phyloP scores from a whole-genome alignment of 164 flowering plant genomes.

The Liquidambar formosana region DNA sequence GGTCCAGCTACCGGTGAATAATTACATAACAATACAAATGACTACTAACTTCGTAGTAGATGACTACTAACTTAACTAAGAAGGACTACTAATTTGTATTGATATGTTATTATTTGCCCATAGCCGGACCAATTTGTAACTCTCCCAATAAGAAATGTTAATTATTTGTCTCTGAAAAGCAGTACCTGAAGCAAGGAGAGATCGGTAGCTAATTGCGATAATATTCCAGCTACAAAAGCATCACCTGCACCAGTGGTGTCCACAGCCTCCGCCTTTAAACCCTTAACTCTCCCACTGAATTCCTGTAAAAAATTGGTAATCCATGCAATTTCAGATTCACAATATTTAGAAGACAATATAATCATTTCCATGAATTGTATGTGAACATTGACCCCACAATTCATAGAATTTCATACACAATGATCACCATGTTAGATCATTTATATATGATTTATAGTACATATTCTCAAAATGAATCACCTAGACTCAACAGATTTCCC shows the following conservation, averaged over 20 bases:
- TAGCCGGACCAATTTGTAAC: no score
- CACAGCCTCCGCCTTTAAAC: constrained; percentile 78
- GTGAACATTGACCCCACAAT: not conserved
- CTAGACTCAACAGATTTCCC: no score
- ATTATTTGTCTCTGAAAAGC: not conserved
- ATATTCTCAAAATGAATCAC: no score
- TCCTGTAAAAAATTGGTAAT: constrained; percentile 43
- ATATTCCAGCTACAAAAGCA: constrained; percentile 93
- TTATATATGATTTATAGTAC: not conserved
- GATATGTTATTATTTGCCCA: no score
- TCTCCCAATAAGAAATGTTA: not conserved
- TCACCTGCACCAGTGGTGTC: constrained; percentile 99
- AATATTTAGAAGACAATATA: not conserved
- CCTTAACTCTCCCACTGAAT: constrained; percentile 76
- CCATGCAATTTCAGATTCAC: not conserved
- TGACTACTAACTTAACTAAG: no score
- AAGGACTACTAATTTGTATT: no score
- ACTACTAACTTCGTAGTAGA: no score
- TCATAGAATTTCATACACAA: not conserved
- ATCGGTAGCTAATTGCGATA: constrained; percentile 73
- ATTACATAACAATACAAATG: no score
- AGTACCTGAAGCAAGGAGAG: constrained; percentile 78
- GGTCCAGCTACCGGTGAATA: no score
- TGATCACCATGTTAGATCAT: not conserved
- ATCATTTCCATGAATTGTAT: not conserved